phyloP scores from a whole-genome alignment of 1,139 yeast species.

The Yamadazyma triangularis region DNA sequence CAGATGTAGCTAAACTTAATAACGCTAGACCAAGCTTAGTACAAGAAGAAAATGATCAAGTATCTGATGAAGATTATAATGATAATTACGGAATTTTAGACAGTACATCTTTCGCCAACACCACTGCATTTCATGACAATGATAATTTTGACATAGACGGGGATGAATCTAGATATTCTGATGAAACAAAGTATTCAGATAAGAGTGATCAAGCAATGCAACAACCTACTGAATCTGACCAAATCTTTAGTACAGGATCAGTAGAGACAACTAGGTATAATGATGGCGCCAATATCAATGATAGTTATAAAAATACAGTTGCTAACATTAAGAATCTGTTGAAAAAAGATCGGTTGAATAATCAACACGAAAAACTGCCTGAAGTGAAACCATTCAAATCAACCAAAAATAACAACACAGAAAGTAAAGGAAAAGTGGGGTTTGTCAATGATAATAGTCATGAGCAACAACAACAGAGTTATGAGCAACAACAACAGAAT shows the following conservation, averaged over 20 bases:
- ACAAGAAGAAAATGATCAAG: constrained; percentile 2
- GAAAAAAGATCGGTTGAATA: too few relatives aligned
- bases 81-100: constrained; percentile 6
- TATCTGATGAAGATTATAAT: constrained; percentile 1
- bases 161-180: not conserved
- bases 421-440: not conserved
- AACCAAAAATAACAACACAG: not conserved
- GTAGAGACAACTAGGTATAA: not conserved
- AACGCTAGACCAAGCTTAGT: constrained; percentile 5
- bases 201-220: not conserved
- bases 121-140: constrained; percentile 3
- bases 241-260: too few relatives aligned
- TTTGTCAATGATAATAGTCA: not conserved
- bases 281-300: not conserved
- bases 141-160: constrained; percentile 2
- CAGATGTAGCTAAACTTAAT: constrained; percentile 25
- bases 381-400: too few relatives aligned
- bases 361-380: too few relatives aligned
- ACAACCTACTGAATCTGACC: not conserved
- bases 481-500: constrained; percentile 1
- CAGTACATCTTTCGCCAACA: constrained; percentile 8
- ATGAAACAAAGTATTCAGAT: not conserved
- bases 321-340: not conserved
- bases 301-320: not conserved
- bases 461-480: not conserved